These are phyloP conservation scores for Ogataea paraovalis DNA, from an alignment of 805 yeast genomes.

Conservation along the genomic window DNA sequence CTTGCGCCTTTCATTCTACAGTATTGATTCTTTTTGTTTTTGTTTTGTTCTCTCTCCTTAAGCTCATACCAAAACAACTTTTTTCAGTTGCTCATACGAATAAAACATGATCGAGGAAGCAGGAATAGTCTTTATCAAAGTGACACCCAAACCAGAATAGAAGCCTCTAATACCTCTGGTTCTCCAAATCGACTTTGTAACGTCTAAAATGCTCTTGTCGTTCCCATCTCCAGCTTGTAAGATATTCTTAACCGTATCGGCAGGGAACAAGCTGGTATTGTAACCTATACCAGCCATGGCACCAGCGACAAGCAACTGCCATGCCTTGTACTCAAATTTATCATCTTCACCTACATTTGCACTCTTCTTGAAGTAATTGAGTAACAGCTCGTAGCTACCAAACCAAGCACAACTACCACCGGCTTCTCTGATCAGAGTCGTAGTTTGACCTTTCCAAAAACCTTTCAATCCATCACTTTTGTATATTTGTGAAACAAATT, in stretches of 20 bases:
- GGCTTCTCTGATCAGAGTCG: conserved; percentile 77
- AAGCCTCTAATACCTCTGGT: conserved; percentile 66
- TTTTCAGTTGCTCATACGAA: conserved; percentile 62
- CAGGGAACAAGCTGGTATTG: conserved; percentile 78
- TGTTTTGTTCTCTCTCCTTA: no score
- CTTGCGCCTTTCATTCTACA: no score
- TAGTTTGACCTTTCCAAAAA: conserved; percentile 82
- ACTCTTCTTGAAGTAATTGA: conserved; percentile 32
- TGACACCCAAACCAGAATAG: conserved; percentile 82
- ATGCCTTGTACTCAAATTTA: conserved; percentile 29
- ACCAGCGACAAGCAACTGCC: conserved; percentile 69
- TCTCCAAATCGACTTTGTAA: conserved; percentile 37
- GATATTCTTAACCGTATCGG: conserved; percentile 84
- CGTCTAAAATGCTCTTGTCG: conserved; percentile 29
- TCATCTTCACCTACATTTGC: neutral
- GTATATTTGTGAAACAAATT: conserved; percentile 40
- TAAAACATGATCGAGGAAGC: conserved; percentile 86
- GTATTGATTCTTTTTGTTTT: no score
- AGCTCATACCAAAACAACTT: neutral
- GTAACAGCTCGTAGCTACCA: conserved; percentile 71
- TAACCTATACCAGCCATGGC: conserved; percentile 83
- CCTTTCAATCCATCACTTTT: conserved; percentile 56
- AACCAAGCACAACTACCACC: conserved; percentile 95
- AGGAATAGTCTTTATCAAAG: conserved; percentile 78
- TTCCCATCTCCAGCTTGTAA: conserved; percentile 55